Base-by-base conservation (phyloP, 2,329 filamentous ascomycete species). In the Ascocoryne sarcoides region DNA sequence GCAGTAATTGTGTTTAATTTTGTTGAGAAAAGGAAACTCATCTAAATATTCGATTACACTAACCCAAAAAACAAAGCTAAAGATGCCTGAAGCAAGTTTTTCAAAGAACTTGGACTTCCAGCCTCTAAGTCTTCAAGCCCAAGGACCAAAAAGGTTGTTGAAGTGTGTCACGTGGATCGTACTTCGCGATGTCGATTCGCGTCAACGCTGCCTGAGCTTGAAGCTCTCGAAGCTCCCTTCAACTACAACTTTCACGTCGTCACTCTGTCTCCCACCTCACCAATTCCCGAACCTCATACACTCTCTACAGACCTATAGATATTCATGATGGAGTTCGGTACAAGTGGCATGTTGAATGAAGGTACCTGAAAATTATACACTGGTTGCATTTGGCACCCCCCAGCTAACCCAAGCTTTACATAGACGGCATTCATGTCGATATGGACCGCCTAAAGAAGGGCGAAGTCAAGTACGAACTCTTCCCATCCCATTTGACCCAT, bases 391-490 rank as follows among this genome's bases (percentile, higher is more conserved):
- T 29, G 29, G 23, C 34, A 45, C 32, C 40, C 33, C 36, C 47
- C 30, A 57, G 50, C 56, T 59, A 54, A 59, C 46, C 32, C 18
- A 29, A 52, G 47, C 49, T 54, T 40, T 32, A 26, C 35, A 12
- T 58, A 96, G 92, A 98, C 89, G 92, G 92, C 63, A 96, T 98
- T 63, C 92, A 98, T 65, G 75, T 98, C 56, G 92, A 98, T 62
- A 98, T 98, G 92, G 86, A 96, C 60, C 83, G 92, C 61, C 71
- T 98, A 65, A 98, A 98, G 81, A 92, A 88, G 67, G 92, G 92
- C 48, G 92, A 98, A 71, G 90, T 98, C 63, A 98, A 98, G 88
- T 95, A 71, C 69, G 87, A 70, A 48, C 35, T 32, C 23, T 17
- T 34, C 19, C 14, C 30, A n/a, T 15, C 30, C 10, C 3, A 18